These are phyloP conservation scores for Geranium incanum DNA, from an alignment of 441 rosid genomes.

Conservation along the genomic window DNA sequence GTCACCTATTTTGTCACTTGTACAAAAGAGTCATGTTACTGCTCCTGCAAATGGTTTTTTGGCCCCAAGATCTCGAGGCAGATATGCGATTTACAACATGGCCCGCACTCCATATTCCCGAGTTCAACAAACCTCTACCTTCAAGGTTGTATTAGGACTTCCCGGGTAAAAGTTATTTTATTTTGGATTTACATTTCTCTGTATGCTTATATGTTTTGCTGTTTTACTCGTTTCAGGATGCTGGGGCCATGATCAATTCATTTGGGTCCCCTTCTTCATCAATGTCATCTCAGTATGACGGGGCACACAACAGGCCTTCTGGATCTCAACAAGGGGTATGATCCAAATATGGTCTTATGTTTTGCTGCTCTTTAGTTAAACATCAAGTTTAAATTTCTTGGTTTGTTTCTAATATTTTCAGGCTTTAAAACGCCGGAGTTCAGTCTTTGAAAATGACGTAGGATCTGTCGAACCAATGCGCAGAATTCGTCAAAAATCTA, in stretches of 20 bases:
- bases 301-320: conserved; percentile 45
- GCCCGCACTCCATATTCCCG: conserved; percentile 79
- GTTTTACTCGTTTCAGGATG: conserved; percentile 30
- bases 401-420: conserved; percentile 29
- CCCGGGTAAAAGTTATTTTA: conserved; percentile 10
- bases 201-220: conserved; percentile 3
- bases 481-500: conserved; percentile 82
- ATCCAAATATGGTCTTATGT: background rate
- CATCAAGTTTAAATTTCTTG: background rate
- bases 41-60: conserved; percentile 56
- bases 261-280: conserved; percentile 45
- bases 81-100: conserved; percentile 89
- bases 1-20: conserved; percentile 42
- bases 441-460: conserved; percentile 68
- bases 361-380: conserved; percentile 1
- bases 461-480: conserved; percentile 80
- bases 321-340: conserved; percentile 57
- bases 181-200: conserved; percentile 12
- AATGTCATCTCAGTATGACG: conserved; percentile 31
- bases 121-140: conserved; percentile 35
- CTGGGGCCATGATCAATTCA: conserved; percentile 24
- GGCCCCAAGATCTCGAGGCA: conserved; percentile 75
- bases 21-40: conserved; percentile 34
- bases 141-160: conserved; percentile 38
- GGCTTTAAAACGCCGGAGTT: conserved; percentile 72